Conservation (phyloP, 495 filamentous ascomycete genomes). For the Penicillium canariense region DNA sequence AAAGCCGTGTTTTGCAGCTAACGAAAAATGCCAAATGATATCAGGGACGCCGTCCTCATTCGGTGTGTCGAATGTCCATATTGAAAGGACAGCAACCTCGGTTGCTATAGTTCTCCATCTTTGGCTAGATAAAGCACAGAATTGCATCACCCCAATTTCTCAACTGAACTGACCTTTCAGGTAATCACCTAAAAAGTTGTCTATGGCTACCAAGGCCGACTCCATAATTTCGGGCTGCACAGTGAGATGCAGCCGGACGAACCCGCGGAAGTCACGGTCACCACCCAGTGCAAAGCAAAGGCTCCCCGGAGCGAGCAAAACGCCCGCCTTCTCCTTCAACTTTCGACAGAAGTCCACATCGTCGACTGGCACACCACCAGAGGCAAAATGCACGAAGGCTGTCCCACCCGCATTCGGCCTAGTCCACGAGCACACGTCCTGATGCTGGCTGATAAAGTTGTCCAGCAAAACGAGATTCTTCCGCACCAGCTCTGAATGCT, state of each 20-base stretch:
- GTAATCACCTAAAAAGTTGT: slow-evolving; percentile 1
- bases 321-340: slow-evolving; percentile 8
- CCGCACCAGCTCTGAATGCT: slow-evolving; percentile 3
- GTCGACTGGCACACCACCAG: not conserved
- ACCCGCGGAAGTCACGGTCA: slow-evolving; percentile 11
- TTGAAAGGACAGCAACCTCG: no score
- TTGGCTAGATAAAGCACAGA: no score
- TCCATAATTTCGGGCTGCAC: slow-evolving; percentile 2
- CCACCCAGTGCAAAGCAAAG: slow-evolving; percentile 8
- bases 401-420: slow-evolving; percentile 9
- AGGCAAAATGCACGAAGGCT: slow-evolving; percentile 6
- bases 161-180: not conserved
- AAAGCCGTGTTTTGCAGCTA: no score
- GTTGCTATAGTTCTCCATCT: no score
- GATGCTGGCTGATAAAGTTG: not conserved
- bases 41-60: no score
- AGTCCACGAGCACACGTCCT: slow-evolving; percentile 4
- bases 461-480: slow-evolving; percentile 6
- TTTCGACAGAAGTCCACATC: slow-evolving; percentile 14
- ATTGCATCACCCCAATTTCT: not conserved
- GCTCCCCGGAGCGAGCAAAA: slow-evolving; percentile 16
- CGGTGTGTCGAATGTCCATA: no score
- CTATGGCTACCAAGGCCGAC: slow-evolving; percentile 5
- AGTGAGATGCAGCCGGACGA: slow-evolving; percentile 16
- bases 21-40: no score